phyloP scores from a whole-genome alignment of 768 basidiomycete species.

The Termitomyces sp. region DNA sequence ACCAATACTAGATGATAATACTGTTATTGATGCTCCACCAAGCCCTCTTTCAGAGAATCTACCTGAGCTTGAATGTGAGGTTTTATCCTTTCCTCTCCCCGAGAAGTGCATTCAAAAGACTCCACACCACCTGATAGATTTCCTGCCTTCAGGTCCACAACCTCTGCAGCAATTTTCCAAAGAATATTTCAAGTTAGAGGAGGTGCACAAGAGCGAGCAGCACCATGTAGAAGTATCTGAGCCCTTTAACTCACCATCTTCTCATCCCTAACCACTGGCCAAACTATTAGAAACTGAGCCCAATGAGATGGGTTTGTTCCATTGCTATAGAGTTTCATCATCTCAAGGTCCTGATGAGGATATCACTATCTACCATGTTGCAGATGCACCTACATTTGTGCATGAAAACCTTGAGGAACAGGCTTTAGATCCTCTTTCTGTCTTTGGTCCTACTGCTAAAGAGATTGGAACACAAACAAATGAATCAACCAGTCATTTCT shows the following conservation, averaged over 20 bases:
- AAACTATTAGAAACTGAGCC: too few species aligned
- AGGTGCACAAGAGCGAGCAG: neutral
- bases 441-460: neutral
- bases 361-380: neutral
- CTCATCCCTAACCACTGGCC: too few species aligned
- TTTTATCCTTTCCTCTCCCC: neutral
- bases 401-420: neutral
- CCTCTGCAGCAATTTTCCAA: neutral
- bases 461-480: neutral
- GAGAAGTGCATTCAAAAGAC: neutral
- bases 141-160: too few species aligned
- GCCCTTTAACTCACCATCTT: too few species aligned
- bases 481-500: neutral
- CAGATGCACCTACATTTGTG: neutral
- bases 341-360: neutral
- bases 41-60: too few species aligned
- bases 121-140: neutral
- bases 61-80: too few species aligned
- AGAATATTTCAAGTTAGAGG: neutral
- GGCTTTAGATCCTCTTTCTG: neutral
- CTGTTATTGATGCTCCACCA: too few species aligned
- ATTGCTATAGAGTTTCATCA: neutral
- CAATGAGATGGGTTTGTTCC: neutral
- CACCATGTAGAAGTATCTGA: neutral
- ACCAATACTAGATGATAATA: too few species aligned